Evolutionary conservation across 805 yeast species (phyloP).

Genomic region (Metschnikowia koreensis): DNA sequence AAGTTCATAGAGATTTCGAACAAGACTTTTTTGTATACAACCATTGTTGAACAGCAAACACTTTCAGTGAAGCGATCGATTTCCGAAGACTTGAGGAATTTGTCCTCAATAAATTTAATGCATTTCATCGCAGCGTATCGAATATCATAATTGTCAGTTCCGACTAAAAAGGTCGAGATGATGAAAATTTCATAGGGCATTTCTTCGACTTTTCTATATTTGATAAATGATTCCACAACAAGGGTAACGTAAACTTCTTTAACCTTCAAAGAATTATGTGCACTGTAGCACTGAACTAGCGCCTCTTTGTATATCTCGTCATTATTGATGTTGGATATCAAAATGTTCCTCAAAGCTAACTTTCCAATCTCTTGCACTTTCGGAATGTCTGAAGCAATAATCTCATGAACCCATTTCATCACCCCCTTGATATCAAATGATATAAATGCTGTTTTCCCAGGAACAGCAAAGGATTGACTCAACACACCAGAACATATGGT

Average conservation of each 20-base stretch:
- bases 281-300: constrained; percentile 67
- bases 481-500: constrained; percentile 75
- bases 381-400: constrained; percentile 60
- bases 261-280: constrained; percentile 48
- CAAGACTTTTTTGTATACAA: constrained; percentile 83
- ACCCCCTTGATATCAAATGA: constrained; percentile 71
- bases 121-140: constrained; percentile 71
- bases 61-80: constrained; percentile 64
- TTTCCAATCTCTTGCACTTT: constrained; percentile 61
- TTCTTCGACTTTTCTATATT: constrained; percentile 11
- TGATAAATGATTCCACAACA: constrained; percentile 57
- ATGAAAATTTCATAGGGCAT: constrained; percentile 69
- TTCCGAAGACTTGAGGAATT: constrained; percentile 43
- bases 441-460: constrained; percentile 50
- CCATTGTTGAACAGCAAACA: constrained; percentile 70
- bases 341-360: constrained; percentile 65
- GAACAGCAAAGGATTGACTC: constrained; percentile 44
- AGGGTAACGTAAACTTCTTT: constrained; percentile 70
- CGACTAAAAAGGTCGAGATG: constrained; percentile 73
- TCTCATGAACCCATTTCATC: constrained; percentile 76
- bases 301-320: constrained; percentile 55
- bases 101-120: constrained; percentile 62
- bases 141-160: constrained; percentile 65
- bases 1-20: constrained; percentile 74
- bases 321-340: constrained; percentile 57